Evolutionary conservation across 2,329 filamentous ascomycete genomes (phyloP), one percentile per base, ranked within the genome.

Genomic region (Sporothrix globosa): DNA sequence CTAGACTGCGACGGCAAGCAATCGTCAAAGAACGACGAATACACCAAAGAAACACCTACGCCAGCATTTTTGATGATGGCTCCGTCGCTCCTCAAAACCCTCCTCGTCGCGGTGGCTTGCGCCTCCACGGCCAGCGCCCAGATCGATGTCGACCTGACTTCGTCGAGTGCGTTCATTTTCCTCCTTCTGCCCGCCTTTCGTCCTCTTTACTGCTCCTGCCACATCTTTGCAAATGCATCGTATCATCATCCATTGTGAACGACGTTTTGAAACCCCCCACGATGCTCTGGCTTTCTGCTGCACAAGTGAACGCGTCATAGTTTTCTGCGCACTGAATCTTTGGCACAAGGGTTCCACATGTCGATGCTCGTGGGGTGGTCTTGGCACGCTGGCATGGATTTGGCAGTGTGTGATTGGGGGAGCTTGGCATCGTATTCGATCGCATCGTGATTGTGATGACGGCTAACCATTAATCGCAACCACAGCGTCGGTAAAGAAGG

Each of bases 401-500:
- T 41, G 58, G 58, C 19, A 41, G 21, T 60, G 17, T 34, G 34
- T 48, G 21, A 50, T 30, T 50, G 5, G 34, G 65, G 27, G 10
- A 53, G 24, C 67, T 68, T 68, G 67, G 67, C 67, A 69, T 50
- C 50, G 58, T 39, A 61, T 50, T 46, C 21, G 52, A 58, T 67
- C 52, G 58, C 19, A 50, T 63, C 50, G 56, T 41, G 50, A 54
- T 41, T 21, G 53, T 39, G 39, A 27, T 27, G 53, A 63, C 41
- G 44, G 63, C 70, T 68, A 58, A 72, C 56, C 50, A 24, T 14
- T 1, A 46, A 48, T 53, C 58, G 30, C 50, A 44, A 17, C 56
- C 6, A n/a, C 27, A 86, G 85, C 78, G 2, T 82, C 82, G 11
- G 85, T 86, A 73, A 82, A 81, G 58, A 67, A 78, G 3, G 81